These are phyloP conservation scores for Cryptococcus wingfieldii DNA, from an alignment of 1,284 basidiomycete species.

Conservation along the genomic window DNA sequence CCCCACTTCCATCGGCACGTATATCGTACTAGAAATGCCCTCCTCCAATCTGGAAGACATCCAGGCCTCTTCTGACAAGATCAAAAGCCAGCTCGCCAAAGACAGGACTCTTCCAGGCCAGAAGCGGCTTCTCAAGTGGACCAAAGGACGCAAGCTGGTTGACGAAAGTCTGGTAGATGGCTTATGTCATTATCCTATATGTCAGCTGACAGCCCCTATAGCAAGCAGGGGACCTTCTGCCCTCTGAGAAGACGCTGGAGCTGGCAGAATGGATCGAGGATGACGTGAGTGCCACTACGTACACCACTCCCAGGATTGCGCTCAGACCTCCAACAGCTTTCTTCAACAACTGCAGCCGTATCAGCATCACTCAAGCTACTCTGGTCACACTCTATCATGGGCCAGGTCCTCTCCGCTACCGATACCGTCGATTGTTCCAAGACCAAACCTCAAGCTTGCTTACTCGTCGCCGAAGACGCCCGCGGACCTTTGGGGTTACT, in stretches of 20 bases:
- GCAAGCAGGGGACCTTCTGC: neutral
- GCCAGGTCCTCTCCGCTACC: too few species aligned
- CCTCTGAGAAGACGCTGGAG: neutral
- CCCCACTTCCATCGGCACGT: neutral
- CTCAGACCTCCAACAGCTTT: neutral
- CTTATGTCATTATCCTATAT: neutral
- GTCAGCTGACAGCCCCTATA: neutral
- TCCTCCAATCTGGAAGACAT: too few species aligned
- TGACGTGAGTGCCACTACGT: neutral
- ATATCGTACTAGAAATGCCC: too few species aligned
- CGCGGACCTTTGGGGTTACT: neutral
- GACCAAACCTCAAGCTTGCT: neutral
- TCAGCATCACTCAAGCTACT: neutral
- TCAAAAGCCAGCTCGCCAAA: neutral
- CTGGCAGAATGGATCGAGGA: constrained; percentile 3
- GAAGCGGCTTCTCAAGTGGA: constrained; percentile 1
- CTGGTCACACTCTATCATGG: neutral
- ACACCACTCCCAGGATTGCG: neutral
- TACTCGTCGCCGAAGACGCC: neutral
- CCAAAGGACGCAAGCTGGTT: neutral
- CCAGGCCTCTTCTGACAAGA: neutral
- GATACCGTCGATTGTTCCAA: neutral
- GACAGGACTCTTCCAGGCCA: neutral
- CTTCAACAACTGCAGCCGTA: neutral
- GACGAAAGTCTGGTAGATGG: neutral